phyloP scores from a whole-genome alignment of 1,284 basidiomycete genomes.

The Microbotryomycetes sp. region DNA sequence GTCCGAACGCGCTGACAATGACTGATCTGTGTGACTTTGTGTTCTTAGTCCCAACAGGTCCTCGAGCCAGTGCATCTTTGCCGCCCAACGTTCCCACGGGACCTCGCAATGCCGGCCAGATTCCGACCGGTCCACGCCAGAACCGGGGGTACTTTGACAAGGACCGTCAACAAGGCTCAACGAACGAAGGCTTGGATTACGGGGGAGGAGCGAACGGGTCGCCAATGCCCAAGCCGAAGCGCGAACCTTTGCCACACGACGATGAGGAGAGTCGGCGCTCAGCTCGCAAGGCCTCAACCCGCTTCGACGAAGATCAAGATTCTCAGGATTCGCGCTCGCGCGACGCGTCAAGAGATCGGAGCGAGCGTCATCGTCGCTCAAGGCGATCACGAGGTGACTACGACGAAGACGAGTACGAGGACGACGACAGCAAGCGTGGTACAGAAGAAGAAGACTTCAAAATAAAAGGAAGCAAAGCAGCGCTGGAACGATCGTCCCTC shows the following conservation, averaged over 20 bases:
- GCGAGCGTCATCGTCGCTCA: background rate
- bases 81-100: constrained; percentile 1
- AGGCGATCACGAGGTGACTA: background rate
- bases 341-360: background rate
- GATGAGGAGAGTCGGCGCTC: background rate
- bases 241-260: background rate
- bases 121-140: background rate
- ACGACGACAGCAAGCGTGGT: background rate
- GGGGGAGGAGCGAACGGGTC: background rate
- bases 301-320: background rate
- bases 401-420: background rate
- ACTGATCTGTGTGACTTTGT: background rate
- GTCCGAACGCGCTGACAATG: background rate
- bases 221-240: background rate
- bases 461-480: constrained; percentile 1
- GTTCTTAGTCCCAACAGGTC: background rate
- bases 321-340: background rate
- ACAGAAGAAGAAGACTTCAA: background rate
- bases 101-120: background rate
- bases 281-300: background rate
- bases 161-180: background rate
- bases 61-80: background rate
- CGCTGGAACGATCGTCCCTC: background rate
- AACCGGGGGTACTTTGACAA: background rate
- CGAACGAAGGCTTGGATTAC: background rate